Conservation (phyloP, 139 green algal genomes). For the Coelastrella sp. region DNA sequence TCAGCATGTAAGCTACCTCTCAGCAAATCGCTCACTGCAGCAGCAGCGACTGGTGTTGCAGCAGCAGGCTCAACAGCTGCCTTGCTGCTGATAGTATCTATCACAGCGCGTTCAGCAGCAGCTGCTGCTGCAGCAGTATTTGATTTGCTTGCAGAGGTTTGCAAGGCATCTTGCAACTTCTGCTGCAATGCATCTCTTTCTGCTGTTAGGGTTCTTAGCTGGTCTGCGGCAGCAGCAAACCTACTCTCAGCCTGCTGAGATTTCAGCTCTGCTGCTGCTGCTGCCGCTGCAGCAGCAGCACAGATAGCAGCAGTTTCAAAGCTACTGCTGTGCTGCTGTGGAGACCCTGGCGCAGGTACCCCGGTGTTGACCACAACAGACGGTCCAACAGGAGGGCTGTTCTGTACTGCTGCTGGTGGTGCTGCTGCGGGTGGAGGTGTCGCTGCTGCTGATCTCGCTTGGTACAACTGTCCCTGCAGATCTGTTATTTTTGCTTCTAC, state of each 20-base stretch:
- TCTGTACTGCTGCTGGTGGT: background rate
- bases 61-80: no score
- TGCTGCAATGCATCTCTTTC: background rate
- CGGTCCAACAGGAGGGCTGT: background rate
- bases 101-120: background rate
- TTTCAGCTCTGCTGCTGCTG: conserved; percentile 16
- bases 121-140: conserved; percentile 21
- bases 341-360: background rate
- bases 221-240: background rate
- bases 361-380: background rate
- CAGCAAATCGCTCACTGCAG: background rate
- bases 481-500: conserved; percentile 1
- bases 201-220: conserved; percentile 1
- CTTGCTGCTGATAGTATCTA: background rate
- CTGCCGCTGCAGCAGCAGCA: conserved; percentile 2
- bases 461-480: background rate
- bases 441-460: background rate
- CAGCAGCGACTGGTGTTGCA: no score
- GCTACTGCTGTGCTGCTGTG: background rate
- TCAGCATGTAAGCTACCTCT: background rate
- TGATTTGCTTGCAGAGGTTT: background rate
- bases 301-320: background rate
- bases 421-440: background rate
- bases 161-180: background rate
- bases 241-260: background rate